phyloP scores from a whole-genome alignment of 164 flowering plant genomes.

The Liriodendron chinense region DNA sequence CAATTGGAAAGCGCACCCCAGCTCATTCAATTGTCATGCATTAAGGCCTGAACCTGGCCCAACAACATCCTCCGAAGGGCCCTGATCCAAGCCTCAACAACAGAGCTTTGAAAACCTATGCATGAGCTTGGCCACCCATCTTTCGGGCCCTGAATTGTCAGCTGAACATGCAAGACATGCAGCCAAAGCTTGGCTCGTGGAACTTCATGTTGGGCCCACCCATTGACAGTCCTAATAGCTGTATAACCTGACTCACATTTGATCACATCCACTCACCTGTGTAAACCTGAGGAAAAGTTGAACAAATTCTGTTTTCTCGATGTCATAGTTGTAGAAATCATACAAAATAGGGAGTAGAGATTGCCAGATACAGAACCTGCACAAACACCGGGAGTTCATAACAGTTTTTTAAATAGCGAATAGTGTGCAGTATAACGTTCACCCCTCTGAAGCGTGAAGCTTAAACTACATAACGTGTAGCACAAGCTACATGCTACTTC shows the following conservation, averaged over 20 bases:
- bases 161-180: not conserved
- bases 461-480: too few species aligned
- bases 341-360: conserved; percentile 44
- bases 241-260: not conserved
- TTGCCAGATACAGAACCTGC: conserved; percentile 38
- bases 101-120: not conserved
- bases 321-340: conserved; percentile 61
- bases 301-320: conserved; percentile 36
- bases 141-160: not conserved
- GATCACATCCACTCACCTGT: conserved; percentile 31
- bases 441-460: too few species aligned
- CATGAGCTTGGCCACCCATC: not conserved
- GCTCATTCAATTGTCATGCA: too few species aligned
- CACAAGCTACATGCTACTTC: too few species aligned
- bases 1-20: too few species aligned
- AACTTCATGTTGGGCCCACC: too few species aligned
- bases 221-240: not conserved
- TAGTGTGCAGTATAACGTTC: too few species aligned
- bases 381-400: not conserved
- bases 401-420: not conserved
- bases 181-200: too few species aligned
- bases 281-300: conserved; percentile 46
- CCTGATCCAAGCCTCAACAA: not conserved
- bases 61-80: too few species aligned
- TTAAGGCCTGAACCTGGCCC: too few species aligned